Percentiles rank a stretch among this genome's conserved stretches.
These are phyloP conservation scores for Diaporthe nobilis DNA, from an alignment of 2,329 filamentous ascomycete genomes.

Conservation along the genomic window DNA sequence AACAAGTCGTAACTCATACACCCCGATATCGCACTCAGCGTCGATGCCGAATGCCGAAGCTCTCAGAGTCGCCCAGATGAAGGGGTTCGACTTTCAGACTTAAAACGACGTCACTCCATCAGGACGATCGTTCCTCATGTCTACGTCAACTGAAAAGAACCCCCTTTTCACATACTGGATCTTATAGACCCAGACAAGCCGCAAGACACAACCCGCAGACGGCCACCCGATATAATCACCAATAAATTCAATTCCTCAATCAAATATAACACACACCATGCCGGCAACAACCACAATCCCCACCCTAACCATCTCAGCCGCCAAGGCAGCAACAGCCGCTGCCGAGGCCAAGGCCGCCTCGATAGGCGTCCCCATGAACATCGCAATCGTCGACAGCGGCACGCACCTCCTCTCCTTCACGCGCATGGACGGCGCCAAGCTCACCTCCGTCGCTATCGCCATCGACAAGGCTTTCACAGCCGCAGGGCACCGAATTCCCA, in stretches of 20 bases:
- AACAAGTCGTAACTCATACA: not conserved
- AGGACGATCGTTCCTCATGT: not conserved
- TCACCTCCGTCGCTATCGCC: constrained; percentile 32
- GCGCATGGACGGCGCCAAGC: constrained; percentile 37
- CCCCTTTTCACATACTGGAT: not conserved
- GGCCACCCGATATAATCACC: too few relatives aligned
- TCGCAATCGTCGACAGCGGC: constrained; percentile 30
- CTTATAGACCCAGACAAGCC: not conserved
- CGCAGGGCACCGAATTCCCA: constrained; percentile 26
- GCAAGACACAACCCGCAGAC: not conserved
- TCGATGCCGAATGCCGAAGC: constrained; percentile 28
- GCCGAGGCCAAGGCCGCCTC: constrained; percentile 31
- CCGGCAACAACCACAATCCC: constrained; percentile 22
- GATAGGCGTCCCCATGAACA: constrained; percentile 37
- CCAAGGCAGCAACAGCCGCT: constrained; percentile 24
- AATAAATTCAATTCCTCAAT: not conserved
- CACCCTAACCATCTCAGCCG: constrained; percentile 34
- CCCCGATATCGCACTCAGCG: not conserved
- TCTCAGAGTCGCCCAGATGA: not conserved
- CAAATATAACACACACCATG: not conserved
- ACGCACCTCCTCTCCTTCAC: constrained; percentile 34
- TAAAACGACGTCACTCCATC: constrained; percentile 19
- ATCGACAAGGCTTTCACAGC: constrained; percentile 38
- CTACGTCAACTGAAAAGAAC: not conserved
- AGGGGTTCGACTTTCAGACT: not conserved